Base-by-base conservation (phyloP, 2,329 filamentous ascomycete genomes). In the Trichoderma sp. region DNA sequence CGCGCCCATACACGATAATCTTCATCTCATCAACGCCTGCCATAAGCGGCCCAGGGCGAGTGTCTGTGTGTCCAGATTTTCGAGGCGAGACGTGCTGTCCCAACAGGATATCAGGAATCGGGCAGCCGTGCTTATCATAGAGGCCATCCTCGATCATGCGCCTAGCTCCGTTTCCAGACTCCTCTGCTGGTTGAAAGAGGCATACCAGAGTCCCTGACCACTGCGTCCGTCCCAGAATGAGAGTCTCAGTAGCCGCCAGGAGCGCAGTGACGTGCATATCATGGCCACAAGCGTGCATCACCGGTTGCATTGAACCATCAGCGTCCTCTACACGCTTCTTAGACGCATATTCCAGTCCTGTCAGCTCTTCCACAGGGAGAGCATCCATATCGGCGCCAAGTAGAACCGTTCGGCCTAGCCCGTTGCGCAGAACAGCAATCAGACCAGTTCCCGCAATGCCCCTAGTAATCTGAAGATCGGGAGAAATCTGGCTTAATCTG, bases 241-340 rank as follows among this genome's bases (percentile, higher is more conserved):
- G 80, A 0, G 85, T 80, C 23, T 85, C 82, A 0, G 88, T 84
- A 0, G 87, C 85, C 0, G 85, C 90, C 1, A 92, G 81, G 4
- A 92, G 81, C 36, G 82, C 81, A 0, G 88, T 84, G 30, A 91
- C 87, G 76, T 92, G 90, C 81, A 90, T 88, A 74, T 91, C 89
- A 75, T 92, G 90, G 0, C 90, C 90, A 77, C 90, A 92, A 26
- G 89, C 90, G 78, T 92, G 90, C 90, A 92, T 92, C 0, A 90
- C 86, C 0, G 87, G 86, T 67, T 85, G 85, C 43, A 50, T 15
- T n/a, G n/a, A 55, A 15, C 20, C 20, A 26, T 55, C 23, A 6
- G 43, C 17, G 17, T 50, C 43, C 17, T 50, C 43, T 39, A 15
- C 36, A 6, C 12, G 12, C 36, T 39, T 39, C 6, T 17, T 39